Base-by-base conservation (phyloP, 1,139 yeast species). In the Hyphopichia khmerensis region DNA sequence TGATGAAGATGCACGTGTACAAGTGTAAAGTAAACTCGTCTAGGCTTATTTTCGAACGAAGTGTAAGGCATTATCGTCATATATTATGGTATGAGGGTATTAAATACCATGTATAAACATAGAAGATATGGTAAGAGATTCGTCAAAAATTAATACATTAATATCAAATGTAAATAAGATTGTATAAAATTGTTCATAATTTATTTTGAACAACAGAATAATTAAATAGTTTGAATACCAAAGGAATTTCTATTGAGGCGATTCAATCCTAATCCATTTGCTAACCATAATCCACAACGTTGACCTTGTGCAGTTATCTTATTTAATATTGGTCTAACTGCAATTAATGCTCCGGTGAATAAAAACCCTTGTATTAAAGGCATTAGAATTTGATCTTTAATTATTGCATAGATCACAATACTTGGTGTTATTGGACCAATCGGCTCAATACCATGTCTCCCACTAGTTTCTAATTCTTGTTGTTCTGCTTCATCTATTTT, bases 321-420 rank as follows among this genome's bases (percentile, higher is more conserved):
- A 9, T 53, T 43, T 40, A 69, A 49, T 1, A 62, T 38, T 0
- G 78, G 78, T 26, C 64, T 49, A 17, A 59, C 45, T n/a, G 59
- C 43, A 3, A 73, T 48, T 40, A 73, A 52, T 4, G 65, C 44
- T 8, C 73, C 72, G 1, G 72, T 54, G 69, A 70, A 73, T 27
- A 69, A 42, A 44, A 74, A 67, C 4, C 78, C 77, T 48, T 71
- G 78, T 15, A 73, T 19, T 33, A 86, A 70, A 1, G 93, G 93
- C 82, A 84, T 77, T n/a, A 85, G 14, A 2, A 86, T 55, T 47
- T 84, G 84, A 54, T 85, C 91, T 47, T 77, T 77, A 9, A 83
- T 39, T 0, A 86, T 62, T 1, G 87, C 85, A 52, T 78, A 79
- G 0, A 71, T 50, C 7, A 82, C 76, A 0, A 77, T 65, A 2